Evolutionary conservation across 139 green algal species (phyloP).

Genomic region (Coelastrella sp.): DNA sequence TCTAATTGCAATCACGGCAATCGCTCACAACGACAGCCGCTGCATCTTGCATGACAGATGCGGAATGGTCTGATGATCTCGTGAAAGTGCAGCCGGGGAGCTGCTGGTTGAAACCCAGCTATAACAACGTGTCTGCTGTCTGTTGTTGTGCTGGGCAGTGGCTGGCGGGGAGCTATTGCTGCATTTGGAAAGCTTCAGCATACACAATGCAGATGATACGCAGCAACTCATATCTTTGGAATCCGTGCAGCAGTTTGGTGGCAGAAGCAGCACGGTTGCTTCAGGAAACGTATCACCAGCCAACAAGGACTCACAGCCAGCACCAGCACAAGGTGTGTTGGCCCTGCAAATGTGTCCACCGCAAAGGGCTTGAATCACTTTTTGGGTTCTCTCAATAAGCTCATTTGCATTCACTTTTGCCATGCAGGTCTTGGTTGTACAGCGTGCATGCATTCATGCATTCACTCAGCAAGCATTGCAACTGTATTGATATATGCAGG

Average conservation of each 20-base stretch:
- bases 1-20: no score
- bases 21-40: neutral
- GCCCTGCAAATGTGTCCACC: no score
- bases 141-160: constrained; percentile 9
- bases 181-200: constrained; percentile 30
- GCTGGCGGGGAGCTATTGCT: constrained; percentile 4
- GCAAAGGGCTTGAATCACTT: no score
- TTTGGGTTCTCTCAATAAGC: no score
- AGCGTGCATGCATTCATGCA: no score
- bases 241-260: constrained; percentile 1
- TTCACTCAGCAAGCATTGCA: no score
- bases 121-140: neutral
- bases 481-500: constrained; percentile 17
- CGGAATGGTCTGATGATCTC: neutral
- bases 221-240: neutral
- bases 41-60: neutral
- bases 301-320: neutral
- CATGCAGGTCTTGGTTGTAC: no score
- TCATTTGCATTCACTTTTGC: no score
- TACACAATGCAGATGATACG: neutral
- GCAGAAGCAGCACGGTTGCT: constrained; percentile 14
- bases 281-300: neutral
- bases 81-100: neutral
- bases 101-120: neutral
- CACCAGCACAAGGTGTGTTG: neutral